Evolutionary conservation across 768 basidiomycete genomes (phyloP).

Genomic region (Hirschioporus abietinus): DNA sequence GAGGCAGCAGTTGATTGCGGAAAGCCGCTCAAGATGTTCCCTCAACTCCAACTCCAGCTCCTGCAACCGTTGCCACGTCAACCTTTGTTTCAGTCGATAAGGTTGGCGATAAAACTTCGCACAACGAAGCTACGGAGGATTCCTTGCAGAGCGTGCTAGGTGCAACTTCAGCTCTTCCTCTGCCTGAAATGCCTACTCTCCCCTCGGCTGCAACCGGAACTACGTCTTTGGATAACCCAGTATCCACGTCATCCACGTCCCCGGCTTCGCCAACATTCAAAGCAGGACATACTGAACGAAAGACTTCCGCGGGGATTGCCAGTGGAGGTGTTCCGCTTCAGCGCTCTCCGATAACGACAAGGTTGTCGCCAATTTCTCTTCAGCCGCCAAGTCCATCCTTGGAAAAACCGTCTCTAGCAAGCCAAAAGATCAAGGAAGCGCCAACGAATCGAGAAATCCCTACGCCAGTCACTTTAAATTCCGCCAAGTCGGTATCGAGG

Average conservation of each 20-base stretch:
- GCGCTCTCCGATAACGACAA: slow-evolving; percentile 8
- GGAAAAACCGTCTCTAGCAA: background rate
- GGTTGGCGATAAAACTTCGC: slow-evolving; percentile 16
- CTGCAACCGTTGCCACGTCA: background rate
- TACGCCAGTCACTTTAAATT: background rate
- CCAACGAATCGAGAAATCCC: background rate
- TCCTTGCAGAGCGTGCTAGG: slow-evolving; percentile 66
- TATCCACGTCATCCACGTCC: slow-evolving; percentile 1
- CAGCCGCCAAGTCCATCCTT: background rate
- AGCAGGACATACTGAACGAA: background rate
- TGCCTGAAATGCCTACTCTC: background rate
- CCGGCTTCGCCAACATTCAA: background rate
- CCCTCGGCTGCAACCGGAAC: background rate
- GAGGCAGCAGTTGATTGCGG: slow-evolving; percentile 65
- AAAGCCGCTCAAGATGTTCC: slow-evolving; percentile 23
- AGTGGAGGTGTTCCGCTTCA: background rate
- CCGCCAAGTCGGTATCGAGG: background rate
- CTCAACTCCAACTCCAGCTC: background rate
- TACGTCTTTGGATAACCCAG: background rate
- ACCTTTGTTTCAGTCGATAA: slow-evolving; percentile 16
- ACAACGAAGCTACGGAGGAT: slow-evolving; percentile 60
- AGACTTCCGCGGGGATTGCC: background rate
- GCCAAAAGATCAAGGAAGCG: background rate
- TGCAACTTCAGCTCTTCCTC: slow-evolving; percentile 12
- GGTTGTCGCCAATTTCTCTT: background rate